Percentiles rank a stretch among this genome's conserved stretches.
Evolutionary conservation across 177 flowering plant species (phyloP).

Genomic region (Tripterygium wilfordii): DNA sequence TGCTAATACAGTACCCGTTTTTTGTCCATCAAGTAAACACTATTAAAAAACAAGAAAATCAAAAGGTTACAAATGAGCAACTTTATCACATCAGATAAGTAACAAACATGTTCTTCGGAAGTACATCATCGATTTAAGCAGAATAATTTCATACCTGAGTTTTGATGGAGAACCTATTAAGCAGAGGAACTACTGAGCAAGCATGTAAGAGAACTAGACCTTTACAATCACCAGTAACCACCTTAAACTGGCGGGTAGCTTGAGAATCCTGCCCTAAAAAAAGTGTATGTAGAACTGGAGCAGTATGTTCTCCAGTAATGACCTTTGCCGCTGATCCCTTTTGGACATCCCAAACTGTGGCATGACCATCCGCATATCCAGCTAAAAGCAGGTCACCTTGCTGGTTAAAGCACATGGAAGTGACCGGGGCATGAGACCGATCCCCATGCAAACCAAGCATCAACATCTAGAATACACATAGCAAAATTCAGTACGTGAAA

Average conservation of each 20-base stretch:
- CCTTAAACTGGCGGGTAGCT: constrained; percentile 79
- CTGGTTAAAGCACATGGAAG: too few species aligned
- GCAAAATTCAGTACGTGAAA: not conserved
- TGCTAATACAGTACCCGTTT: constrained; percentile 72
- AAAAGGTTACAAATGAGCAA: constrained; percentile 9
- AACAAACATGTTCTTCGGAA: too few species aligned
- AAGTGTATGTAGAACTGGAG: constrained; percentile 75
- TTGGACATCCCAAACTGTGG: constrained; percentile 96
- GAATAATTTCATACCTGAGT: constrained; percentile 43
- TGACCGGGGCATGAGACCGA: too few species aligned
- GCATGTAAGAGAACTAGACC: constrained; percentile 75
- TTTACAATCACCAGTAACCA: constrained; percentile 87
- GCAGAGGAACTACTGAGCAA: constrained; percentile 60
- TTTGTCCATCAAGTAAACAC: constrained; percentile 90
- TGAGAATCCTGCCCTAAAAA: constrained; percentile 88
- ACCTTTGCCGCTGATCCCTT: constrained; percentile 58
- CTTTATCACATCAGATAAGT: too few species aligned
- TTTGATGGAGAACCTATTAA: constrained; percentile 50
- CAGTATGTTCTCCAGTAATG: constrained; percentile 72
- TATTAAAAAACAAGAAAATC: constrained; percentile 31
- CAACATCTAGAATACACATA: constrained; percentile 48
- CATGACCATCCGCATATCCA: too few species aligned
- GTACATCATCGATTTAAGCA: too few species aligned
- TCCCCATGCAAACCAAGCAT: too few species aligned
- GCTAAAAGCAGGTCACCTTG: too few species aligned